These are phyloP conservation scores for Lichtheimia corymbifera DNA, from an alignment of 371 early-diverging fungal species.

Conservation along the genomic window DNA sequence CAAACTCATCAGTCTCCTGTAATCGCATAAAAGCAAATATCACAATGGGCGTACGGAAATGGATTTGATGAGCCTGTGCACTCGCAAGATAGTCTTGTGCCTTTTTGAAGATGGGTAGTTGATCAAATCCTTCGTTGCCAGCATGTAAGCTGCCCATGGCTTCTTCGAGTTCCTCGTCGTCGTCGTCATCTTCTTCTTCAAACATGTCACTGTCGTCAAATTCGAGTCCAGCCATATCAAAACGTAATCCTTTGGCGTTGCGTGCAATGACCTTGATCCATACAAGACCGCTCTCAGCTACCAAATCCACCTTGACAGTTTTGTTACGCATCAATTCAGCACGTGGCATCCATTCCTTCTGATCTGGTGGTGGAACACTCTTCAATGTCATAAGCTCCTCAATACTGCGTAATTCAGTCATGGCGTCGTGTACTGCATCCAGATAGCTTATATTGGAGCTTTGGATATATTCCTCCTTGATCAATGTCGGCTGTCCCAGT, in stretches of 20 bases:
- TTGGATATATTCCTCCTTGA: slow-evolving; percentile 42
- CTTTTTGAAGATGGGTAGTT: slow-evolving; percentile 52
- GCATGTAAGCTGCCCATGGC: not conserved
- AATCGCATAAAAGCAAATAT: slow-evolving; percentile 60
- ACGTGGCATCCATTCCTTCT: slow-evolving; percentile 27
- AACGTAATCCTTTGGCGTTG: slow-evolving; percentile 49
- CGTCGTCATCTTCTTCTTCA: slow-evolving; percentile 18
- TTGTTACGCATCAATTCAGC: slow-evolving; percentile 29
- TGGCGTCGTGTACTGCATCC: slow-evolving; percentile 45
- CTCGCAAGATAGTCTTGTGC: slow-evolving; percentile 42
- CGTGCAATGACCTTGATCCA: slow-evolving; percentile 63
- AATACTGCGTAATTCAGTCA: slow-evolving; percentile 15
- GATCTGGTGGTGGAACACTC: slow-evolving; percentile 22
- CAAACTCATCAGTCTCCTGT: slow-evolving; percentile 32
- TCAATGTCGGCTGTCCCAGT: slow-evolving; percentile 24
- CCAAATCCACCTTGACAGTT: slow-evolving; percentile 52
- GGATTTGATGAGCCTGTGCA: slow-evolving; percentile 52
- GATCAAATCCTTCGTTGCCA: slow-evolving; percentile 24
- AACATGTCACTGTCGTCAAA: slow-evolving; percentile 19
- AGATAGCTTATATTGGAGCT: slow-evolving; percentile 48
- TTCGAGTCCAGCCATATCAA: slow-evolving; percentile 52
- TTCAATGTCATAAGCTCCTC: slow-evolving; percentile 35
- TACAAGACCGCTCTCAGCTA: slow-evolving; percentile 45
- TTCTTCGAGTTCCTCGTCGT: not conserved
- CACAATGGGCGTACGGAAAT: slow-evolving; percentile 51